Conservation (phyloP, 2,329 filamentous ascomycete species). For the Volutella citrinella region DNA sequence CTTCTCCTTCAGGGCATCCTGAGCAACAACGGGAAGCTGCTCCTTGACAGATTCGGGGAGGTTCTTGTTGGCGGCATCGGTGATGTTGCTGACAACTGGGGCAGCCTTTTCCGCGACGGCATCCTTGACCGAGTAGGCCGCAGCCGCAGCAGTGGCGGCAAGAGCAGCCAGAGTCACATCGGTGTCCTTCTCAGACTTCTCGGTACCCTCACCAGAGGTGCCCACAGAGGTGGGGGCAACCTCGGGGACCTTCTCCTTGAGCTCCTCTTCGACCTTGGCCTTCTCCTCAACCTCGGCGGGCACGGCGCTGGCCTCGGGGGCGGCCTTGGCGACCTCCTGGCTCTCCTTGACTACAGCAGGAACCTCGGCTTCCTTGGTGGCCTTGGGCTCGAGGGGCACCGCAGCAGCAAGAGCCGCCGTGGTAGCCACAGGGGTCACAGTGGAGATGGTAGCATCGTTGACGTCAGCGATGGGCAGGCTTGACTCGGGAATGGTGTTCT, state of each 20-base stretch:
- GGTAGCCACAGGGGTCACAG: slow-evolving; percentile 54
- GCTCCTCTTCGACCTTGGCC: slow-evolving; percentile 66
- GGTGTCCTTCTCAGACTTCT: slow-evolving; percentile 47
- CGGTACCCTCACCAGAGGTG: slow-evolving; percentile 48
- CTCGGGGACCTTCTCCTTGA: slow-evolving; percentile 64
- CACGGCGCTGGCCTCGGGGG: slow-evolving; percentile 67
- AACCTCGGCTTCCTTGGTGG: slow-evolving; percentile 28
- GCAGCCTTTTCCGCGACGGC: slow-evolving; percentile 36
- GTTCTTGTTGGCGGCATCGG: slow-evolving; percentile 41
- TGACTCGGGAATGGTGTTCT: slow-evolving; percentile 76
- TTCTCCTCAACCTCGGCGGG: slow-evolving; percentile 68
- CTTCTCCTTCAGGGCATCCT: slow-evolving; percentile 46
- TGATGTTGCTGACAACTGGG: slow-evolving; percentile 34
- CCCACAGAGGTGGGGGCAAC: slow-evolving; percentile 57
- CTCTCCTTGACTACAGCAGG: slow-evolving; percentile 64
- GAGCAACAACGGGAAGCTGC: slow-evolving; percentile 46
- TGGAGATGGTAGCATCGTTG: slow-evolving; percentile 47
- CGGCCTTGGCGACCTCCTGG: slow-evolving; percentile 61
- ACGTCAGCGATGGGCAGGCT: slow-evolving; percentile 63
- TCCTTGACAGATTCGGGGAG: slow-evolving; percentile 55
- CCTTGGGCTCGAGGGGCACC: slow-evolving; percentile 60
- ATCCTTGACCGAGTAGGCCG: slow-evolving; percentile 31
- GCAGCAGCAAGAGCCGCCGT: slow-evolving; percentile 67
- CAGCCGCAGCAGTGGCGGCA: slow-evolving; percentile 31
- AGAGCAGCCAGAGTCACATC: slow-evolving; percentile 39